A percentile compares a stretch with the other conserved stretches of the same genome.
Evolutionary conservation across 495 filamentous ascomycete genomes (phyloP).

Genomic region (Penicillium egyptiacum): DNA sequence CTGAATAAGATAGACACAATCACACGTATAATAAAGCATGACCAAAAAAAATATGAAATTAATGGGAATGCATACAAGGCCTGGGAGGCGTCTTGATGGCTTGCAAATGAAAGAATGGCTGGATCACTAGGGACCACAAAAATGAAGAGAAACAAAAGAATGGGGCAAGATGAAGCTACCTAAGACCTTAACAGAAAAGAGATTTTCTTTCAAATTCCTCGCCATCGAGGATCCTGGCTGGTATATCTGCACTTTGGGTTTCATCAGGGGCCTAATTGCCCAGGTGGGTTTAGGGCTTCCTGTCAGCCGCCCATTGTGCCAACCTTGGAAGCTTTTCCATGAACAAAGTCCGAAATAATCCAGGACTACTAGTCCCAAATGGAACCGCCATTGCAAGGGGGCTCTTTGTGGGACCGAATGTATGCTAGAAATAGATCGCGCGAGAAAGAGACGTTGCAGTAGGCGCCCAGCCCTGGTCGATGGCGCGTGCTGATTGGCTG

Average conservation of each 20-base stretch:
- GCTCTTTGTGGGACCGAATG: slow-evolving; percentile 19
- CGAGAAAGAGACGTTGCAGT: slow-evolving; percentile 27
- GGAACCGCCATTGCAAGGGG: slow-evolving; percentile 18
- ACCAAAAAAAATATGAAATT: not conserved
- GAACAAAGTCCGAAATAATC: not conserved
- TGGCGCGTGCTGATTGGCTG: slow-evolving; percentile 23
- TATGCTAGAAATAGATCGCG: slow-evolving; percentile 18
- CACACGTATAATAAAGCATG: slow-evolving; percentile 5
- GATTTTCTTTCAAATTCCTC: not conserved
- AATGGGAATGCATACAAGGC: not conserved
- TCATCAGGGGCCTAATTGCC: not conserved
- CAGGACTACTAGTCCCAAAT: not conserved
- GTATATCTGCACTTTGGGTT: slow-evolving; percentile 8
- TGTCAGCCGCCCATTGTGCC: slow-evolving; percentile 10
- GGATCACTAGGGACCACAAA: slow-evolving; percentile 7
- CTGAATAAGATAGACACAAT: not conserved
- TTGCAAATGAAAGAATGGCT: slow-evolving; percentile 17
- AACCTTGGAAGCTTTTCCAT: not conserved
- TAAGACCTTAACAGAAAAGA: not conserved
- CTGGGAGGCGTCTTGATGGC: slow-evolving; percentile 7
- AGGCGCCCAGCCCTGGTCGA: slow-evolving; percentile 20
- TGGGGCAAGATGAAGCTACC: slow-evolving; percentile 13
- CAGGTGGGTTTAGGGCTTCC: slow-evolving; percentile 5
- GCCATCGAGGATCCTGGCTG: slow-evolving; percentile 1
- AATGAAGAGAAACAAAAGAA: slow-evolving; percentile 16